Base-by-base conservation (phyloP, 352 stramenopile species). In the Phytophthora sp. region DNA sequence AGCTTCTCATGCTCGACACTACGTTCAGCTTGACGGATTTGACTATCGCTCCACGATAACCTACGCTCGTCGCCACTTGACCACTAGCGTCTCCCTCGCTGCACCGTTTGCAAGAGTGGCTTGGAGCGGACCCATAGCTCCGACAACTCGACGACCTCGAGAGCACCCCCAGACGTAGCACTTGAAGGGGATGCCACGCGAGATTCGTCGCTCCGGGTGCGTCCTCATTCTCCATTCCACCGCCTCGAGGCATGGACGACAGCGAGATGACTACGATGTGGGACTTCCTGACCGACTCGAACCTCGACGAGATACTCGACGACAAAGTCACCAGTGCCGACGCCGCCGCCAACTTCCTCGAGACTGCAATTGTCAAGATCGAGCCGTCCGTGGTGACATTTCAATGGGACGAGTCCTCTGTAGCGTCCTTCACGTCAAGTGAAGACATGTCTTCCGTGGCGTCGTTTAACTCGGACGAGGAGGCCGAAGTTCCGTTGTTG, bases 141-240 rank as follows among this genome's bases (percentile, higher is more conserved):
- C 28, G 10, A 67, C 59, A 67, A 62, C 28, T 4, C 24, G 51
- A 67, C 59, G 59, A 45, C 27, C n/a, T n/a, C n/a, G 38, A 18
- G 17, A 11, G 18, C 27, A 45, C 38, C 20, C 38, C 20, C 34
- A 45, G 38, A 30, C 20, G 38, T 45, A 17, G 38, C 38, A 45
- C 38, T 45, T 12, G 20, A 26, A 1, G 20, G 18, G 26, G n/a
- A n/a, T n/a, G n/a, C n/a, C n/a, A n/a, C n/a, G n/a, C n/a, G n/a
- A n/a, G 37, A 41, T 13, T 41, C 20, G 34, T 10, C 15, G 6
- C n/a, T 41, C 34, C 10, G 34, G 9, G 17, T 11, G 20, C 5
- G 13, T 53, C 28, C 18, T 45, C 59, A 68, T 31, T 62, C 28
- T 26, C 13, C 26, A 13, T 57, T 62, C 15, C 9, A 18, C n/a